A percentile compares a stretch with the other conserved stretches of the same genome.
Conservation (phyloP, 371 early-diverging fungal species). For the Basidiobolus meristosporus region DNA sequence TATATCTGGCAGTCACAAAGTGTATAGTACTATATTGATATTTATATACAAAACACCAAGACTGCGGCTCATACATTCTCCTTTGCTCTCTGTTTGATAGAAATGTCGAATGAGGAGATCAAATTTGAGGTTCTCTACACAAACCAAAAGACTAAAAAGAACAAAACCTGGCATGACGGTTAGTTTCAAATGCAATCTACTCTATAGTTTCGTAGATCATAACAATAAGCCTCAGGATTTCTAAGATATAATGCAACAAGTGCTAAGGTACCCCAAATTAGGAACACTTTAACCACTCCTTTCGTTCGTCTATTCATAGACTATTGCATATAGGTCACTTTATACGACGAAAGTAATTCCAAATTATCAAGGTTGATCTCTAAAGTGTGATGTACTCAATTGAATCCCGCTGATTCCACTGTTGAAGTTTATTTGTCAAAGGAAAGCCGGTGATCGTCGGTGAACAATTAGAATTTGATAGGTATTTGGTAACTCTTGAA, state of each 20-base stretch:
- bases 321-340: background rate
- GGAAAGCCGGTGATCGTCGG: background rate
- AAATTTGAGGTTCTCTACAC: constrained; percentile 23
- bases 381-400: background rate
- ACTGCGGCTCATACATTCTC: too few species aligned
- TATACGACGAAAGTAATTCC: background rate
- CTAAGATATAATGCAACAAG: background rate
- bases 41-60: too few species aligned
- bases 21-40: too few species aligned
- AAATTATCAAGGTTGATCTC: background rate
- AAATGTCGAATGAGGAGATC: too few species aligned
- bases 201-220: background rate
- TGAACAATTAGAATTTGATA: background rate
- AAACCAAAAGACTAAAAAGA: constrained; percentile 23
- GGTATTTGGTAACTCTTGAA: too few species aligned
- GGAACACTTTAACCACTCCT: background rate
- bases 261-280: background rate
- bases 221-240: background rate
- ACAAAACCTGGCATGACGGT: constrained; percentile 37
- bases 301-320: background rate
- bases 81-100: too few species aligned
- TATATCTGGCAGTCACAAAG: too few species aligned
- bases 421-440: background rate
- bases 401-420: background rate
- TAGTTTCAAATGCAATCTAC: background rate